These are phyloP conservation scores for Psilocybe cyanescens DNA, from an alignment of 768 basidiomycete genomes.

Conservation along the genomic window DNA sequence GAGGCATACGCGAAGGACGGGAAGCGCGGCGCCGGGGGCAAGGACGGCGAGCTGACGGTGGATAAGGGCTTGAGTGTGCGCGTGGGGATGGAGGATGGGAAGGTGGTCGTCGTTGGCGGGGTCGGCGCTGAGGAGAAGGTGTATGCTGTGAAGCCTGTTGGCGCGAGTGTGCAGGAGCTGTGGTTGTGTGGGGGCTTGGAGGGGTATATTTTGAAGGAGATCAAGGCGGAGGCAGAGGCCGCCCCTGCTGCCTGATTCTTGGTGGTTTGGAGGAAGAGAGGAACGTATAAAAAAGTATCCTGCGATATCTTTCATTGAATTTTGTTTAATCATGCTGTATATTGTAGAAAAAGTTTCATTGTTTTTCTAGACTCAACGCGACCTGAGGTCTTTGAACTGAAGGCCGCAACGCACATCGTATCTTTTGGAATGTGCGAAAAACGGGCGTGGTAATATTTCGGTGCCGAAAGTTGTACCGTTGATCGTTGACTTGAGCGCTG, in stretches of 20 bases:
- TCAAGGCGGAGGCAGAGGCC: slow-evolving; percentile 38
- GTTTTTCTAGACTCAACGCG: not conserved
- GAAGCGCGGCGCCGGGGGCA: slow-evolving; percentile 76
- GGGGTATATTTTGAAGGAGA: slow-evolving; percentile 84
- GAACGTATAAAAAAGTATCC: not conserved
- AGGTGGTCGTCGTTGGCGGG: slow-evolving; percentile 54
- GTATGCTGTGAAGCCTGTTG: slow-evolving; percentile 78
- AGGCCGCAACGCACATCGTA: not conserved
- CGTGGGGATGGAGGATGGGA: slow-evolving; percentile 73
- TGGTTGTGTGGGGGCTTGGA: slow-evolving; percentile 97
- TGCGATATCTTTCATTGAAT: not conserved
- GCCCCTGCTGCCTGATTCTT: not conserved
- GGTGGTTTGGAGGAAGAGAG: not conserved
- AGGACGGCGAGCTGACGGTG: slow-evolving; percentile 83
- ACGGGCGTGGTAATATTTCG: too few relatives aligned
- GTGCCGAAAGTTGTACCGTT: too few relatives aligned
- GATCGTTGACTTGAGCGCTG: too few relatives aligned
- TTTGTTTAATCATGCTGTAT: slow-evolving; percentile 10
- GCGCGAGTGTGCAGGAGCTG: slow-evolving; percentile 94
- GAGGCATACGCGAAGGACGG: slow-evolving; percentile 72
- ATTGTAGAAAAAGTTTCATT: not conserved
- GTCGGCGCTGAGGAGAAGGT: slow-evolving; percentile 46
- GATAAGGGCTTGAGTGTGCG: slow-evolving; percentile 66
- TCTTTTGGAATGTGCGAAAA: too few relatives aligned
- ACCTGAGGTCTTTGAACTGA: too few relatives aligned